Evolutionary conservation across 306 rosid genomes (phyloP).

Genomic region (Quercus glauca): DNA sequence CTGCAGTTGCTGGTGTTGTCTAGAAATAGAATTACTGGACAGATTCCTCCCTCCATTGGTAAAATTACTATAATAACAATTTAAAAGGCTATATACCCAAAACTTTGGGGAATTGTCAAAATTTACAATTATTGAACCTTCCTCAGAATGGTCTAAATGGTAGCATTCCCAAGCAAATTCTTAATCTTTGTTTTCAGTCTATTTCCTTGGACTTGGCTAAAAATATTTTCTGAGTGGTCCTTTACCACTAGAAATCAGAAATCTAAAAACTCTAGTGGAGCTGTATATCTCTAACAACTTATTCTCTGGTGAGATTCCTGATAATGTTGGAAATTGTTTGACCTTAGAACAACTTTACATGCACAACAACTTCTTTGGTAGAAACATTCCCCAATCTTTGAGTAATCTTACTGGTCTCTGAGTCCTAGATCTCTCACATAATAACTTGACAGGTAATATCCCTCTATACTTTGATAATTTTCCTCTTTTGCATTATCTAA

Average conservation of each 20-base stretch:
- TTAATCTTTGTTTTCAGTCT: background rate
- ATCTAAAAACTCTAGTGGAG: background rate
- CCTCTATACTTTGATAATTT: background rate
- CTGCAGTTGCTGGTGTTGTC: background rate
- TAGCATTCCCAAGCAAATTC: background rate
- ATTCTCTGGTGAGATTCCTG: background rate
- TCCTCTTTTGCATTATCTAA: background rate
- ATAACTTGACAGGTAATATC: background rate
- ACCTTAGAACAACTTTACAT: conserved; percentile 8
- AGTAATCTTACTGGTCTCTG: conserved; percentile 13
- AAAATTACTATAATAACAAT: too few relatives aligned
- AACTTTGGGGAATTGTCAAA: background rate
- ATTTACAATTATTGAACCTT: background rate
- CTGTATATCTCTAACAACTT: background rate
- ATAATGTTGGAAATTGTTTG: background rate
- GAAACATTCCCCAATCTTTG: conserved; percentile 18
- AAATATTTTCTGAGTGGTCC: background rate
- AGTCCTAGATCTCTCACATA: conserved; percentile 12
- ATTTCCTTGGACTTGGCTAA: background rate
- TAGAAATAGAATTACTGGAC: background rate
- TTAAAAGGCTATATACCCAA: background rate
- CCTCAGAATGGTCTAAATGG: background rate
- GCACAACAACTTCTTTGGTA: conserved; percentile 15
- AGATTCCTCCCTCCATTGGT: background rate
- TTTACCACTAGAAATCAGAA: background rate